Evolutionary conservation across 768 basidiomycete genomes (phyloP), one percentile per base, ranked within the genome.

Genomic region (Leccinellum luteum): DNA sequence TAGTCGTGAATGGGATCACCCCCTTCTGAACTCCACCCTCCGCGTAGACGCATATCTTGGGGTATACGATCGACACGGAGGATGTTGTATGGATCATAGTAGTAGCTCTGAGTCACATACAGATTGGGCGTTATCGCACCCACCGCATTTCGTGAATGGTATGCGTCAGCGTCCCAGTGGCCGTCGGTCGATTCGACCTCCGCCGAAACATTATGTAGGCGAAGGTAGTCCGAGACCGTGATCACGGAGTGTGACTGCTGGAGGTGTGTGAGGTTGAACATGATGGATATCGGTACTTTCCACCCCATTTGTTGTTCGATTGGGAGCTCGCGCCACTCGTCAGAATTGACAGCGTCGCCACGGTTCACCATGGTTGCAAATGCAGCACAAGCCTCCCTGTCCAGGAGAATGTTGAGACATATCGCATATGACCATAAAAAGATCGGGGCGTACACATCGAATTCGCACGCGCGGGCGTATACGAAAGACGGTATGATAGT

Each of bases 281-380:
- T 80, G 57, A 73, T 7, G 51, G 70, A 66, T 51, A 71, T 71
- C 2, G 72, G 71, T 57, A 76, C 56, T 32, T 62, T 58, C 68
- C 74, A 75, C 3, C 64, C 75, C 69, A 73, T 75, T 52, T 71
- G 72, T 59, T 72, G 59, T 60, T 74, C 72, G 9, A 68, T 60
- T 21, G 79, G 79, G 32, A 75, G 67, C 0, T 60, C 15, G 7
- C 73, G 66, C 79, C 80, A 80, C 54, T 80, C 75, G 30, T 75
- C 69, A 25, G 59, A 67, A 47, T 73, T 67, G 10, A 72, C 61
- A 5, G 73, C 79, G 31, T 80, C 77, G 1, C 74, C 73, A 30
- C 79, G 73, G 49, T 80, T 80, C 47, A 80, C 79, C 78, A 78
- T 79, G 5, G 68, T 68, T 4, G 72, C 73, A 60, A 72, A 79